Conservation (phyloP, 371 early-diverging fungal species). For the Rhizopus sp. region DNA sequence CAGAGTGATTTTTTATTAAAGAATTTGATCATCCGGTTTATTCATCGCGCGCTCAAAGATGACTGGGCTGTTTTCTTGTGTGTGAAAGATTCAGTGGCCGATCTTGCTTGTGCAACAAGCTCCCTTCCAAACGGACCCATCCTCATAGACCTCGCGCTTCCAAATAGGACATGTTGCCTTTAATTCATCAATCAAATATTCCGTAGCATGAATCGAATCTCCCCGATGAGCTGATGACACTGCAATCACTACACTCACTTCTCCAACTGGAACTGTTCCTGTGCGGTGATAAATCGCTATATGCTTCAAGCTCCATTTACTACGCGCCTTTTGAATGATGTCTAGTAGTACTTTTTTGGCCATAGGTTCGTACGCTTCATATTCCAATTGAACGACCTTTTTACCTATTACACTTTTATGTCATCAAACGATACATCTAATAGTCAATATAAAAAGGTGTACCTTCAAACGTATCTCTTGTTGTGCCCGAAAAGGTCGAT, state of each 20-base stretch:
- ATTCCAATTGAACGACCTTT: constrained; percentile 71
- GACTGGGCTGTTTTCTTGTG: no score
- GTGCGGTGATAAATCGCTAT: constrained; percentile 76
- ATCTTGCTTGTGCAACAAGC: constrained; percentile 5
- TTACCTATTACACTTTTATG: constrained; percentile 46
- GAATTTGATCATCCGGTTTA: no score
- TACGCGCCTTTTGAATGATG: constrained; percentile 63
- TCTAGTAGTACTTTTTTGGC: constrained; percentile 65
- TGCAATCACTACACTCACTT: constrained; percentile 80
- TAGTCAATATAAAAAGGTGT: background rate
- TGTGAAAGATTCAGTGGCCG: no score
- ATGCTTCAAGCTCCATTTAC: constrained; percentile 66
- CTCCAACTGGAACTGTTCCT: constrained; percentile 79
- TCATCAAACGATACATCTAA: no score
- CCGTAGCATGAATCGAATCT: constrained; percentile 74
- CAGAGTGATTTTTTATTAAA: no score
- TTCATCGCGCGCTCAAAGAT: no score
- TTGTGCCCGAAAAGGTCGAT: constrained; percentile 83
- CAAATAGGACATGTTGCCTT: constrained; percentile 86
- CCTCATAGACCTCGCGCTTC: constrained; percentile 87
- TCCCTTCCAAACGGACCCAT: constrained; percentile 82
- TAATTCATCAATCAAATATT: constrained; percentile 82
- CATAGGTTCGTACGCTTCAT: constrained; percentile 86
- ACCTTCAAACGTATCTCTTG: constrained; percentile 83
- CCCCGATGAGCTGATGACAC: constrained; percentile 78